Evolutionary conservation across 352 stramenopile species (phyloP).

Genomic region (Phytophthora pini): DNA sequence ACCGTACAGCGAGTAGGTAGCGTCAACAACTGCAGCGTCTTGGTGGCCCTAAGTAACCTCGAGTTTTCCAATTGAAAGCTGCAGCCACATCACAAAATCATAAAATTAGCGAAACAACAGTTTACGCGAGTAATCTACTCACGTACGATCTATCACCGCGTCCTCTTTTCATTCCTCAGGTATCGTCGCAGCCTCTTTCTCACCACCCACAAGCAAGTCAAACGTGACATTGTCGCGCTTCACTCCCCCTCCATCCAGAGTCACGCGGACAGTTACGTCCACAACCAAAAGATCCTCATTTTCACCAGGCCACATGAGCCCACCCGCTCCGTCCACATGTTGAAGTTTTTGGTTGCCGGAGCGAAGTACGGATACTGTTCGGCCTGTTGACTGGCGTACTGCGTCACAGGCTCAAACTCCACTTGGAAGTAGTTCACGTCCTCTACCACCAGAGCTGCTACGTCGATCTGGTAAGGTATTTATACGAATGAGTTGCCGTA

Average conservation of each 20-base stretch:
- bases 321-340: constrained; percentile 81
- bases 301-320: constrained; percentile 47
- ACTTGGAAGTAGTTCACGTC: constrained; percentile 63
- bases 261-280: constrained; percentile 46
- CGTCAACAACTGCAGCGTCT: too few relatives aligned
- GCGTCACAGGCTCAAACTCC: constrained; percentile 58
- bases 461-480: constrained; percentile 49
- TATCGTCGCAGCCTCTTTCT: constrained; percentile 29
- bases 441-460: constrained; percentile 28
- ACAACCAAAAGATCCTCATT: constrained; percentile 47
- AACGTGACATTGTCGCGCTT: constrained; percentile 53
- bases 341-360: constrained; percentile 75
- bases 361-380: constrained; percentile 78
- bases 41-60: constrained; percentile 24
- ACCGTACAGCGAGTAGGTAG: too few relatives aligned
- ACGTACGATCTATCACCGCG: constrained; percentile 43
- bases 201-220: constrained; percentile 52
- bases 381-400: constrained; percentile 64
- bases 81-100: constrained; percentile 11
- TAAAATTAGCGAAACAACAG: constrained; percentile 8
- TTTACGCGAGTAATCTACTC: constrained; percentile 7
- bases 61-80: constrained; percentile 55
- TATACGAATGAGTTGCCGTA: constrained; percentile 67
- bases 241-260: constrained; percentile 32
- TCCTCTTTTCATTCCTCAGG: constrained; percentile 20